Evolutionary conservation across 108 stramenopile species (phyloP).

Genomic region (Cyclostephanos invisitatus): DNA sequence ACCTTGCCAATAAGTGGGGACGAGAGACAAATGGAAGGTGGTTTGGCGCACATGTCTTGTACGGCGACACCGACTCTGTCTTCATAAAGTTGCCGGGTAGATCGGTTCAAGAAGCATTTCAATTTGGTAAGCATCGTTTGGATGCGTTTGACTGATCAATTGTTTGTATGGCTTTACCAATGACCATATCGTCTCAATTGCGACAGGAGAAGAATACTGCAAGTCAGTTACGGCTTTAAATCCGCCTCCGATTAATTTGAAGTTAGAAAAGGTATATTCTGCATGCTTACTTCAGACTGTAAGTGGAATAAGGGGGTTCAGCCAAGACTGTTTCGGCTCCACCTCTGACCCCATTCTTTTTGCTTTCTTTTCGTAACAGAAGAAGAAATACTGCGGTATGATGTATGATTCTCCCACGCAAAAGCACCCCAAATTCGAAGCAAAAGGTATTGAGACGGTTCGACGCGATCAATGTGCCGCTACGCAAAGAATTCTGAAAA

Average conservation of each 20-base stretch:
- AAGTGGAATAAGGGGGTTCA: neutral
- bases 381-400: slow-evolving; percentile 91
- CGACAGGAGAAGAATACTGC: slow-evolving; percentile 80
- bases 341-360: neutral
- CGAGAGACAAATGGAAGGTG: slow-evolving; percentile 58
- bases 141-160: too few species aligned
- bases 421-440: slow-evolving; percentile 78
- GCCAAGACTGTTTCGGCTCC: neutral
- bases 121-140: slow-evolving; percentile 52
- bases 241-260: slow-evolving; percentile 93
- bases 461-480: slow-evolving; percentile 84
- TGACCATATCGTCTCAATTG: too few species aligned
- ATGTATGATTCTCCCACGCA: slow-evolving; percentile 78
- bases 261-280: slow-evolving; percentile 96
- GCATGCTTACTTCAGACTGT: slow-evolving; percentile 86
- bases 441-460: slow-evolving; percentile 87
- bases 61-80: slow-evolving; percentile 95
- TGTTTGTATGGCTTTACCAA: too few species aligned
- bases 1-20: slow-evolving; percentile 82
- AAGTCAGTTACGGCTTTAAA: slow-evolving; percentile 78
- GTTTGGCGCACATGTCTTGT: slow-evolving; percentile 79
- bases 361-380: slow-evolving; percentile 23
- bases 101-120: slow-evolving; percentile 84
- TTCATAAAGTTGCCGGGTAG: slow-evolving; percentile 93
- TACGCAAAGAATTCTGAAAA: slow-evolving; percentile 80